phyloP scores from a whole-genome alignment of 345 rosid species.

The Punica granatum region DNA sequence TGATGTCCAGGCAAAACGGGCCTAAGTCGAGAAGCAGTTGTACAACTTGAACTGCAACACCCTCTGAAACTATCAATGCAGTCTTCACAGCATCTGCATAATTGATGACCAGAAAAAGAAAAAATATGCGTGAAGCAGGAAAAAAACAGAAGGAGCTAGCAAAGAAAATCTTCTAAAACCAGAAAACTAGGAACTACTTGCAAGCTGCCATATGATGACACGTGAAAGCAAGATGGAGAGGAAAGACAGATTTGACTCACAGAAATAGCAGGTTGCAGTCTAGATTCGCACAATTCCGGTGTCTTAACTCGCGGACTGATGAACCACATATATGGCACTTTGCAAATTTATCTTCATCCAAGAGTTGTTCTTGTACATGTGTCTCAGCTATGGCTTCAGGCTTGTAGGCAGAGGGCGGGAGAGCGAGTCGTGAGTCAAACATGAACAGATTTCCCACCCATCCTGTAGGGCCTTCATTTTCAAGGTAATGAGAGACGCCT shows the following conservation, averaged over 20 bases:
- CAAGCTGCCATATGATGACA: not conserved
- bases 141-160: too few species aligned
- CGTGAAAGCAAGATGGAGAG: not conserved
- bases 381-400: constrained; percentile 22
- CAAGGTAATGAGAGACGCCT: constrained; percentile 85
- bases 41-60: constrained; percentile 66
- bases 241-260: constrained; percentile 35
- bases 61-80: constrained; percentile 56
- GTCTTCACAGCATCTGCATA: constrained; percentile 56
- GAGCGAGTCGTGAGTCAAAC: constrained; percentile 85
- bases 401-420: constrained; percentile 60
- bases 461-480: constrained; percentile 53
- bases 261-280: constrained; percentile 84
- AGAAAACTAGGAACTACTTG: not conserved
- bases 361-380: constrained; percentile 15
- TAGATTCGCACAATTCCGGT: constrained; percentile 89
- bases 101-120: not conserved
- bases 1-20: constrained; percentile 68
- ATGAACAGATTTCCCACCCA: constrained; percentile 91
- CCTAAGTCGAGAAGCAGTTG: constrained; percentile 63
- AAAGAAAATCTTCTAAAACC: not conserved
- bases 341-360: constrained; percentile 43
- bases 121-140: too few species aligned
- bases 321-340: constrained; percentile 60
- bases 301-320: constrained; percentile 57